Percentiles rank a stretch among this genome's conserved stretches.
Evolutionary conservation across 768 basidiomycete genomes (phyloP).

Genomic region (Pulveroboletus sp.): DNA sequence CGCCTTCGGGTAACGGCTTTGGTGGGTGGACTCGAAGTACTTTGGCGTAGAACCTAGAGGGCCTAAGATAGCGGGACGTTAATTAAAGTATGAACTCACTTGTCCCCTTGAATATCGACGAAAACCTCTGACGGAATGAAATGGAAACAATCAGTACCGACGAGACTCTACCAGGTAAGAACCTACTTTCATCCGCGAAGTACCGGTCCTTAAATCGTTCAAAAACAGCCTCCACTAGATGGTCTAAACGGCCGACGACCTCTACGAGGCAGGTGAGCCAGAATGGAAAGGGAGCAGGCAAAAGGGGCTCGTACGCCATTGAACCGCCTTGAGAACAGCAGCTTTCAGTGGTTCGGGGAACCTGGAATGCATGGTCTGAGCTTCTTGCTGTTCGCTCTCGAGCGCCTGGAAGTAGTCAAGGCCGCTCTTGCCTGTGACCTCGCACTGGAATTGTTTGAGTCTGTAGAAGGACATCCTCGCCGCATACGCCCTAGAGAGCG

Average conservation of each 20-base stretch:
- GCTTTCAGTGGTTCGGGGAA: conserved; percentile 93
- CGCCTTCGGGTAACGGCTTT: conserved; percentile 41
- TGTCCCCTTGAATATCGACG: conserved; percentile 83
- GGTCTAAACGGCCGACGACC: conserved; percentile 94
- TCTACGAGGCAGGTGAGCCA: conserved; percentile 45
- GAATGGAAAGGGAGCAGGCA: conserved; percentile 11
- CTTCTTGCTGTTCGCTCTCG: conserved; percentile 87
- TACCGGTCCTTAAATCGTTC: conserved; percentile 97
- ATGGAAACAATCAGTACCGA: conserved; percentile 16
- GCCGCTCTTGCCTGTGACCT: conserved; percentile 91
- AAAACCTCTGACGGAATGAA: conserved; percentile 59
- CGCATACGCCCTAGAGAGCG: conserved; percentile 60
- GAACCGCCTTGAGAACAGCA: conserved; percentile 85
- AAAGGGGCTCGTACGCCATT: conserved; percentile 80
- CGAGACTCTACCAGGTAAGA: conserved; percentile 4
- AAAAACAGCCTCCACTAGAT: conserved; percentile 89
- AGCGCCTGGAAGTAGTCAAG: conserved; percentile 94
- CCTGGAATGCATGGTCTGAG: conserved; percentile 80
- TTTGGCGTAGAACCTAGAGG: conserved; percentile 70
- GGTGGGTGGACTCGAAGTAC: conserved; percentile 78
- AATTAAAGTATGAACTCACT: conserved; percentile 45
- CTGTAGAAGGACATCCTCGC: conserved; percentile 93
- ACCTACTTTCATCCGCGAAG: conserved; percentile 86
- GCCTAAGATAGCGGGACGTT: conserved; percentile 14
- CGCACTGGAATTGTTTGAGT: conserved; percentile 93